Conservation (phyloP, 108 stramenopile species). For the Fistulifera pelliculosa region DNA sequence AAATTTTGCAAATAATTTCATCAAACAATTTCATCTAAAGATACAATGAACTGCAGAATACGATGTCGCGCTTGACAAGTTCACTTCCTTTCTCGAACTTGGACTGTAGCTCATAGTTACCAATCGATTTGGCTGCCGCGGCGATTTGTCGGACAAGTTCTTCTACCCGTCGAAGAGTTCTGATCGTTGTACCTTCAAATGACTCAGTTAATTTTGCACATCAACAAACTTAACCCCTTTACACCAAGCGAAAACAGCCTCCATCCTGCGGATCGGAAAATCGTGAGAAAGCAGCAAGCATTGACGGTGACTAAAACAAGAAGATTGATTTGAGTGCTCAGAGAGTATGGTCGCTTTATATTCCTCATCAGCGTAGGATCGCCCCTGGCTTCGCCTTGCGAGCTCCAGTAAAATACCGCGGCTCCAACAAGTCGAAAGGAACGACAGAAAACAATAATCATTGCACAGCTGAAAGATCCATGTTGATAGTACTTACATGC, state of each 20-base stretch:
- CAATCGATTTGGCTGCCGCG: slow-evolving; percentile 87
- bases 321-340: slow-evolving; percentile 44
- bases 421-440: slow-evolving; percentile 44
- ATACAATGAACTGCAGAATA: slow-evolving; percentile 94
- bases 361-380: slow-evolving; percentile 54
- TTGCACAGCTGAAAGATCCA: slow-evolving; percentile 10
- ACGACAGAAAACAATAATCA: slow-evolving; percentile 48
- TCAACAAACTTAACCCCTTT: slow-evolving; percentile 95
- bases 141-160: slow-evolving; percentile 96
- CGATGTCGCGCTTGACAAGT: slow-evolving; percentile 93
- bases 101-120: slow-evolving; percentile 85
- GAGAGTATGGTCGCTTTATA: slow-evolving; percentile 74
- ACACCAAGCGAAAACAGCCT: slow-evolving; percentile 95
- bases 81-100: slow-evolving; percentile 94
- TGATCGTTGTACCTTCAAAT: slow-evolving; percentile 97
- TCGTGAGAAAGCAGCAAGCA: neutral
- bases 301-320: slow-evolving; percentile 3
- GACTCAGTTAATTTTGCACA: slow-evolving; percentile 91
- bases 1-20: neutral
- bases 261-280: slow-evolving; percentile 61
- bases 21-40: slow-evolving; percentile 34
- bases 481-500: slow-evolving; percentile 55
- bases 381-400: slow-evolving; percentile 22
- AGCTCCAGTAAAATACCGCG: slow-evolving; percentile 48
- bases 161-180: slow-evolving; percentile 90